phyloP scores from a whole-genome alignment of 2,329 filamentous ascomycete species.

The Plenodomus tracheiphilus region DNA sequence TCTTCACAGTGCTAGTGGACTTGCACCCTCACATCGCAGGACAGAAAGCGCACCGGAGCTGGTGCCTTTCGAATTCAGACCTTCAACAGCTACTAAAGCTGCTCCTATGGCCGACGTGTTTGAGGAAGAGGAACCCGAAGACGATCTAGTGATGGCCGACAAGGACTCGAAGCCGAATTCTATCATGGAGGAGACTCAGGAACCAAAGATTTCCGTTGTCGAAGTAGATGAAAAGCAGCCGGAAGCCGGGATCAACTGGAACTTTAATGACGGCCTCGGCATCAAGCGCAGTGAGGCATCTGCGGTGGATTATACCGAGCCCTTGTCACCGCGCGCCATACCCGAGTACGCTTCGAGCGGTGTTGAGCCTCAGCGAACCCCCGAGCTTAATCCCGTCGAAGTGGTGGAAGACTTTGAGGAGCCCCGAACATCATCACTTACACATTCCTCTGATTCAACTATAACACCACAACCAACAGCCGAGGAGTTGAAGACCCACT shows the following conservation, averaged over 20 bases:
- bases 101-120: slow-evolving; percentile 85
- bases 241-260: slow-evolving; percentile 50
- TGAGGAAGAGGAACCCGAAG: slow-evolving; percentile 75
- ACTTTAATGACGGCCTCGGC: slow-evolving; percentile 46
- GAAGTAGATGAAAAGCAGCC: slow-evolving; percentile 47
- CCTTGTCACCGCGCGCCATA: slow-evolving; percentile 30
- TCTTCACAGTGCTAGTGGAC: slow-evolving; percentile 76
- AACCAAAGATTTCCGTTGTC: slow-evolving; percentile 51
- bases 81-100: slow-evolving; percentile 58
- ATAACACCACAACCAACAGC: slow-evolving; percentile 41
- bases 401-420: slow-evolving; percentile 54
- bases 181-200: slow-evolving; percentile 37
- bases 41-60: slow-evolving; percentile 81
- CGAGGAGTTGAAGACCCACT: slow-evolving; percentile 40
- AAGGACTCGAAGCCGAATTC: slow-evolving; percentile 12
- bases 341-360: slow-evolving; percentile 12
- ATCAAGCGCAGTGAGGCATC: slow-evolving; percentile 30
- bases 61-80: slow-evolving; percentile 68
- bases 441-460: slow-evolving; percentile 56
- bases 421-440: slow-evolving; percentile 52
- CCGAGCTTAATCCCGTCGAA: slow-evolving; percentile 43
- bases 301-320: slow-evolving; percentile 9
- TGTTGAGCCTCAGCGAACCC: slow-evolving; percentile 11
- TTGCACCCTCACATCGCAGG: slow-evolving; percentile 76
- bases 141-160: slow-evolving; percentile 44